Evolutionary conservation across 2,329 filamentous ascomycete species (phyloP), one percentile per base, ranked within the genome.

Genomic region (Hypomyces perniciosus): DNA sequence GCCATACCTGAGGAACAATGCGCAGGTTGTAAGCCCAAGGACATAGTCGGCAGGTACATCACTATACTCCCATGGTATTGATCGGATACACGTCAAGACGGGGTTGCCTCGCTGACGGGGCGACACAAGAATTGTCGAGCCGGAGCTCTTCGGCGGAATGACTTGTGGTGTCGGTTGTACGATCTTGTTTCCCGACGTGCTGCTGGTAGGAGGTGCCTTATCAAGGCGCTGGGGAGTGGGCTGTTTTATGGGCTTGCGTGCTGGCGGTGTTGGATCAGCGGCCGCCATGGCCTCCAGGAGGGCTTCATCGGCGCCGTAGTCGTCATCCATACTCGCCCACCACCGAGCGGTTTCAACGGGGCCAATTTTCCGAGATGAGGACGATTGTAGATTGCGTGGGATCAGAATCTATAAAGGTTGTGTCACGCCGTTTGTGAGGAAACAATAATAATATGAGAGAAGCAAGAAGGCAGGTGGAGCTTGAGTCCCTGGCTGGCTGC

Each of bases 1-100:
- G 8, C 6, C 58, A 39, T 44, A 74, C 74, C 74, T 95, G 39
- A 99, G 75, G 65, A 97, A 99, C 5, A 99, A 77, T 1, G 89
- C 91, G 62, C 92, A 96, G 6, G 91, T 95, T 0, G 90, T 95
- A 39, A 80, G 66, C 0, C 93, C 92, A 27, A 97, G 76, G 7
- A 92, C 86, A 67, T 95, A 99, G 71, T 99, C 93, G 31, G 92
- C 89, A 1, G 87, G 85, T n/a, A 96, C 96, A 63, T 97, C 92
- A 55, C 89, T 91, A 68, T 96, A 97, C 69, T 99, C 93, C 93
- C 93, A 99, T 0, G 90, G 81, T 52, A 95, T 77, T 1, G 86
- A 84, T 54, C 86, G 85, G 60, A 99, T 81, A 68, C 85, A 83
- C 48, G 88, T 86, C 30, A 99, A 74, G 45, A 97, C 87, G 0